These are phyloP conservation scores for Nepenthes alata DNA, from an alignment of 179 eudicot species.

Conservation along the genomic window DNA sequence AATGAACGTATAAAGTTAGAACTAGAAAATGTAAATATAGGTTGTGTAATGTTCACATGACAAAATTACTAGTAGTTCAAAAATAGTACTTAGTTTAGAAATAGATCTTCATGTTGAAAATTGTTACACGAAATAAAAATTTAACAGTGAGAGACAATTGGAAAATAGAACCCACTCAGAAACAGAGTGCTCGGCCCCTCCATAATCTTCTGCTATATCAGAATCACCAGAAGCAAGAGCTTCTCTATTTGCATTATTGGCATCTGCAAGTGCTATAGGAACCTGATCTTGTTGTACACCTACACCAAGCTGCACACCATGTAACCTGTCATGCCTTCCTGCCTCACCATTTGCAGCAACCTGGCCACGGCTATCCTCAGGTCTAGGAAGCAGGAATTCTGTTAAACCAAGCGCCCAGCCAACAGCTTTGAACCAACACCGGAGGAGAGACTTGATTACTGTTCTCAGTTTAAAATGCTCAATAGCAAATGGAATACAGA, in stretches of 20 bases:
- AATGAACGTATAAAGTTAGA: too few relatives aligned
- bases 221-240: conserved; percentile 28
- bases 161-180: conserved; percentile 54
- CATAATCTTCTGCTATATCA: conserved; percentile 44
- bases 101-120: too few relatives aligned
- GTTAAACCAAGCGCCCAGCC: conserved; percentile 92
- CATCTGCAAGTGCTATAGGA: conserved; percentile 31
- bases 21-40: too few relatives aligned
- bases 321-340: conserved; percentile 59
- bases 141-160: too few relatives aligned
- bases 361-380: conserved; percentile 58
- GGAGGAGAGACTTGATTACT: conserved; percentile 77
- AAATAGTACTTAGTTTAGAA: too few relatives aligned
- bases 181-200: conserved; percentile 67
- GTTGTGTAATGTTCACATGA: too few relatives aligned
- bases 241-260: conserved; percentile 38
- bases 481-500: conserved; percentile 92
- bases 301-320: conserved; percentile 28
- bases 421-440: conserved; percentile 85
- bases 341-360: conserved; percentile 68
- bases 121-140: too few relatives aligned
- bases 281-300: conserved; percentile 41
- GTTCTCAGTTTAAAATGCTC: conserved; percentile 86
- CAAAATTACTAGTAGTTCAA: too few relatives aligned
- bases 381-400: conserved; percentile 69